Conservation (phyloP, 495 filamentous ascomycete genomes). For the Hypomontagnella monticulosa region DNA sequence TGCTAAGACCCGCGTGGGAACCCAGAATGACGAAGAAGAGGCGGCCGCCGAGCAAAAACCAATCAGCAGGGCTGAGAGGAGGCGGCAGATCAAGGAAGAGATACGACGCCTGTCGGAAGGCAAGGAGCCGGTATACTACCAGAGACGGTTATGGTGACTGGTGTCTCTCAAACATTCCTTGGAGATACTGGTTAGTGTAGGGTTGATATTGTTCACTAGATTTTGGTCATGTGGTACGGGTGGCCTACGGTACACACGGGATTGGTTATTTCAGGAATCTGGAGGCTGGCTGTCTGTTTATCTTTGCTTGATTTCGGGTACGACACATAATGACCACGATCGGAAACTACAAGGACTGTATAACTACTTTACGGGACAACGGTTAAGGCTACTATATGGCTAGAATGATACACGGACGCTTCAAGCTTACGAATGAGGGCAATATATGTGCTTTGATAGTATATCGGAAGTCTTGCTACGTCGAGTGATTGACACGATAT, state of each 20-base stretch:
- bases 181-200: neutral
- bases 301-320: slow-evolving; percentile 11
- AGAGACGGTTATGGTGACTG: slow-evolving; percentile 55
- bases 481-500: neutral
- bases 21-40: slow-evolving; percentile 39
- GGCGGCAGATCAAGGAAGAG: slow-evolving; percentile 61
- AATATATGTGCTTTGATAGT: neutral
- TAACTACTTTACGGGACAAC: slow-evolving; percentile 21
- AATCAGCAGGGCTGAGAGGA: slow-evolving; percentile 58
- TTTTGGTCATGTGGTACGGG: slow-evolving; percentile 8
- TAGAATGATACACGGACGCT: slow-evolving; percentile 6
- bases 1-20: slow-evolving; percentile 23
- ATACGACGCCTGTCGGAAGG: slow-evolving; percentile 55
- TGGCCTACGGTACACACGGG: slow-evolving; percentile 5
- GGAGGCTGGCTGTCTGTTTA: neutral
- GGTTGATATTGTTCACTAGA: slow-evolving; percentile 8
- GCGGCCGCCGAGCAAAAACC: slow-evolving; percentile 40
- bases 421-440: neutral
- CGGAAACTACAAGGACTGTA: neutral
- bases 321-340: slow-evolving; percentile 20
- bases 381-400: slow-evolving; percentile 15
- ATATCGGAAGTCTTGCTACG: neutral
- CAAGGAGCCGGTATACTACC: slow-evolving; percentile 54
- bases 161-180: neutral
- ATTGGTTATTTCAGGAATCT: neutral